Conservation (phyloP, 83 land plant genomes). For the Larix sibirica region DNA sequence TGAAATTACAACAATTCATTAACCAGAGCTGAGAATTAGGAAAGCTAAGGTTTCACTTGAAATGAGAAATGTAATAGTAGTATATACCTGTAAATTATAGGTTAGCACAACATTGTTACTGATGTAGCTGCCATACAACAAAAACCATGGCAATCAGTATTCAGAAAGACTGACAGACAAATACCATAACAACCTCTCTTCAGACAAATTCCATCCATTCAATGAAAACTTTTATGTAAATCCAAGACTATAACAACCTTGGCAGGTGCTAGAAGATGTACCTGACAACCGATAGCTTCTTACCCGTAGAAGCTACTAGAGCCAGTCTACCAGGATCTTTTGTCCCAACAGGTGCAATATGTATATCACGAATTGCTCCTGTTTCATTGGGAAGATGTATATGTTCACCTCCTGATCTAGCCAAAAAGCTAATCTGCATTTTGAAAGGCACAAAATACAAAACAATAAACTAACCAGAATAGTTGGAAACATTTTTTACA, state of each 20-base stretch:
- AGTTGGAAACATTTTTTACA: neutral
- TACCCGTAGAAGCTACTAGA: conserved; percentile 75
- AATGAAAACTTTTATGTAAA: neutral
- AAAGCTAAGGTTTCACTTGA: too few species aligned
- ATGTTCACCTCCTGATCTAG: conserved; percentile 43
- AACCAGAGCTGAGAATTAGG: too few species aligned
- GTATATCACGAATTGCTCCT: conserved; percentile 72
- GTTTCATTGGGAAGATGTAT: conserved; percentile 58
- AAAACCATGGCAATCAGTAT: neutral
- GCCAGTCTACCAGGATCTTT: conserved; percentile 53
- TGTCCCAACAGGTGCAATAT: conserved; percentile 43
- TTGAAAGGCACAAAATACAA: neutral
- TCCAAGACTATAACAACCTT: neutral
- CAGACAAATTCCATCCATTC: neutral
- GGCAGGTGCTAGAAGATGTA: conserved; percentile 16
- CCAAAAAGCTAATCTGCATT: conserved; percentile 67
- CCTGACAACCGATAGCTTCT: conserved; percentile 79
- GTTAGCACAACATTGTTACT: conserved; percentile 66
- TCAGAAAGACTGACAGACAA: neutral
- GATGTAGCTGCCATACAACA: conserved; percentile 50
- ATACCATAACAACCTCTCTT: conserved; percentile 5
- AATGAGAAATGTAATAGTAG: neutral
- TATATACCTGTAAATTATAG: conserved; percentile 70
- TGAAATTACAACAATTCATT: too few species aligned
- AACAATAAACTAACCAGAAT: neutral